A percentile compares a stretch with the other conserved stretches of the same genome.
phyloP scores from a whole-genome alignment of 2,329 filamentous ascomycete species.

The Cladosporium austrohemisphaericum region DNA sequence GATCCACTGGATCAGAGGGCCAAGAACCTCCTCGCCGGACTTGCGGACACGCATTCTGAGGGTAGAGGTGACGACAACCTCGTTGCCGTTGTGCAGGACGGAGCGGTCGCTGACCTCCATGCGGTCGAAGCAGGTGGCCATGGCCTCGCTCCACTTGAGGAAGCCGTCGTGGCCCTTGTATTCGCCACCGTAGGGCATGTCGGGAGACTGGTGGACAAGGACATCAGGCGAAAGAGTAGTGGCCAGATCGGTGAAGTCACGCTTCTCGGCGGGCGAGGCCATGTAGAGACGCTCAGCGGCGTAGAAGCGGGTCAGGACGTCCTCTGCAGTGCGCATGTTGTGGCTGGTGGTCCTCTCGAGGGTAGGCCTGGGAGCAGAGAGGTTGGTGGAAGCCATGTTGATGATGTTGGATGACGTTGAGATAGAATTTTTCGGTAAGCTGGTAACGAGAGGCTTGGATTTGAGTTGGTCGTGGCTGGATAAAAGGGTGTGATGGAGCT shows the following conservation, averaged over 20 bases:
- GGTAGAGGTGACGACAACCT: slow-evolving; percentile 29
- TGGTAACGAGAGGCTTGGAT: not conserved
- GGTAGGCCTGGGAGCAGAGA: slow-evolving; percentile 5
- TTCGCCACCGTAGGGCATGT: slow-evolving; percentile 34
- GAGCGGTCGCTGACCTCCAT: slow-evolving; percentile 33
- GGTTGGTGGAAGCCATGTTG: slow-evolving; percentile 10
- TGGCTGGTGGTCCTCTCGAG: slow-evolving; percentile 5
- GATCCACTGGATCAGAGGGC: slow-evolving; percentile 32
- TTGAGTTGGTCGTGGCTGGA: slow-evolving; percentile 1
- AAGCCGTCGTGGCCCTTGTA: slow-evolving; percentile 33
- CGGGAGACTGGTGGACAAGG: slow-evolving; percentile 32
- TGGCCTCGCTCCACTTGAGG: slow-evolving; percentile 31
- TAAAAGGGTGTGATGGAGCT: not conserved
- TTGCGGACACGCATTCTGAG: slow-evolving; percentile 31
- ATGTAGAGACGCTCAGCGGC: slow-evolving; percentile 36
- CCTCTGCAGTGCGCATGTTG: slow-evolving; percentile 15
- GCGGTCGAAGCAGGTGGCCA: slow-evolving; percentile 29
- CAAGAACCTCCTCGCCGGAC: slow-evolving; percentile 30
- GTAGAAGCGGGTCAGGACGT: slow-evolving; percentile 35
- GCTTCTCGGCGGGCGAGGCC: slow-evolving; percentile 27
- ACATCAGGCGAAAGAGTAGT: slow-evolving; percentile 27
- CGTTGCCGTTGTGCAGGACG: slow-evolving; percentile 33
- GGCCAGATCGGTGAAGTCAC: slow-evolving; percentile 33
- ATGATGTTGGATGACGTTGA: slow-evolving; percentile 2
- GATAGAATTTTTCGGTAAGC: not conserved